These are phyloP conservation scores for Ceratocystis colombiana DNA, from an alignment of 2,329 filamentous ascomycete genomes.

Conservation along the genomic window DNA sequence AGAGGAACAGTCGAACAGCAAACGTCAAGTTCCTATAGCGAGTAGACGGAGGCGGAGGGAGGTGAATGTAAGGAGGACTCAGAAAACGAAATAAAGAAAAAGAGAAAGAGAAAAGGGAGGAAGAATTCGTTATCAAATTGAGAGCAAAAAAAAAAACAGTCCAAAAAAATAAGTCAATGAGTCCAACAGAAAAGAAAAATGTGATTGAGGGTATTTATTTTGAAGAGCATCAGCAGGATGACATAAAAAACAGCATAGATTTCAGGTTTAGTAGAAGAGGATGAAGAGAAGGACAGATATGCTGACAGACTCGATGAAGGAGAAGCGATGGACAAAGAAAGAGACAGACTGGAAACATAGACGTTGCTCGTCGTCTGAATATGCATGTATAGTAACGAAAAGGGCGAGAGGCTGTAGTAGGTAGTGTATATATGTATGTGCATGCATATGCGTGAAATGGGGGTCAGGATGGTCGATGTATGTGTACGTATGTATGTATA, in stretches of 20 bases:
- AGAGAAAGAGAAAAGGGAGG: background rate
- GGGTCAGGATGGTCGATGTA: background rate
- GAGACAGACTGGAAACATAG: background rate
- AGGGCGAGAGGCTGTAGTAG: background rate
- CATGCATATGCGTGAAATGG: conserved; percentile 7
- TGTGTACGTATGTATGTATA: background rate
- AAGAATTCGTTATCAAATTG: conserved; percentile 12
- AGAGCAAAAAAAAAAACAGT: background rate
- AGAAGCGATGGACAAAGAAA: background rate
- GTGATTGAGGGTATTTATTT: conserved; percentile 15
- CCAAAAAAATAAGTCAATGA: conserved; percentile 7
- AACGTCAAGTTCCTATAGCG: background rate
- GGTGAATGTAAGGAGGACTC: background rate
- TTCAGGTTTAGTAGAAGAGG: background rate
- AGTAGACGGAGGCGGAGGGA: background rate
- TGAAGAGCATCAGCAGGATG: conserved; percentile 1
- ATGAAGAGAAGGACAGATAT: background rate
- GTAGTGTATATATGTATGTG: background rate
- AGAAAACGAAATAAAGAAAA: background rate
- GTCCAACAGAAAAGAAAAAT: conserved; percentile 9
- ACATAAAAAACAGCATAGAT: conserved; percentile 17
- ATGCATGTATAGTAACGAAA: background rate
- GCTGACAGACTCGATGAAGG: too few species aligned
- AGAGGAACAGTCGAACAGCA: background rate
- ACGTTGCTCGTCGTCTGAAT: too few species aligned